Conservation (phyloP, 1,284 basidiomycete genomes). For the Naganishia liquefaciens region DNA sequence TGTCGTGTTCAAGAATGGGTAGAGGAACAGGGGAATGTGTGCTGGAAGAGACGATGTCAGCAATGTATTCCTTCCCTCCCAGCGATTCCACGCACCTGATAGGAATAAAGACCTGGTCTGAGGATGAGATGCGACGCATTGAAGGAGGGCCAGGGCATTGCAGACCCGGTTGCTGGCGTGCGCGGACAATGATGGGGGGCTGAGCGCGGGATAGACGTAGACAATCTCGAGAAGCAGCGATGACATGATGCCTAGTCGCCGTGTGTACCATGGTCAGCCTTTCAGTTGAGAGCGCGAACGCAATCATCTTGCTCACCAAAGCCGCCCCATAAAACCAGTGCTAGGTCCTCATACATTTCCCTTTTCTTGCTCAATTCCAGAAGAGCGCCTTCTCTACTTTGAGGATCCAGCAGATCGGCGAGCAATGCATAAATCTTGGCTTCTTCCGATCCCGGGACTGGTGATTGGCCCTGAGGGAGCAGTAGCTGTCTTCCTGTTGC, state of each 20-base stretch:
- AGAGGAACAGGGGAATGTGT: conserved; percentile 97
- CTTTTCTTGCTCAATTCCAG: conserved; percentile 98
- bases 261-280: neutral
- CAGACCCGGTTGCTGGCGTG: conserved; percentile 99
- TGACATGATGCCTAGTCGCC: conserved; percentile 86
- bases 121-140: conserved; percentile 94
- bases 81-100: conserved; percentile 63
- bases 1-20: conserved; percentile 98
- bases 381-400: conserved; percentile 79
- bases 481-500: conserved; percentile 48
- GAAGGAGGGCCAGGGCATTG: conserved; percentile 94
- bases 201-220: conserved; percentile 93
- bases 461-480: conserved; percentile 49
- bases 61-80: neutral
- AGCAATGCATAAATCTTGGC: conserved; percentile 60
- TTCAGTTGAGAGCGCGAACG: neutral
- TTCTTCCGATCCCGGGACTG: conserved; percentile 54
- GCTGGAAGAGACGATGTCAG: conserved; percentile 59
- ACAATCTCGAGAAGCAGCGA: conserved; percentile 97
- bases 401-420: conserved; percentile 57
- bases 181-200: conserved; percentile 93
- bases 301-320: conserved; percentile 69
- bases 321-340: conserved; percentile 96
- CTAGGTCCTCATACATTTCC: conserved; percentile 98
- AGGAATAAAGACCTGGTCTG: conserved; percentile 91